Conservation (phyloP, 345 rosid species). For the Cardamine chenopodiifolia region DNA sequence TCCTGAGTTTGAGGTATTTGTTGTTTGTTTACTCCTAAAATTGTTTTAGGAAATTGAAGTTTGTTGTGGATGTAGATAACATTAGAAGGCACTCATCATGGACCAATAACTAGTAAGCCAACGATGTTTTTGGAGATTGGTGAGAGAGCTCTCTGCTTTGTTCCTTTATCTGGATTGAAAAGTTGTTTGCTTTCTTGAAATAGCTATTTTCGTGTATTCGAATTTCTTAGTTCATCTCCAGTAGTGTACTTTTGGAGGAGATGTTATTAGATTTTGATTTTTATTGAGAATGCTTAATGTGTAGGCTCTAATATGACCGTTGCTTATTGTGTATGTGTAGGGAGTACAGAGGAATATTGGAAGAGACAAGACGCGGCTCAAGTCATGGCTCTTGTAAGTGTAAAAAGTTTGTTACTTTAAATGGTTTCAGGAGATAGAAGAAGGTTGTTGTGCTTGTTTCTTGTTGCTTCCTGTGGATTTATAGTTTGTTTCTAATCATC, state of each 20-base stretch:
- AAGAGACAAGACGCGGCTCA: constrained; percentile 83
- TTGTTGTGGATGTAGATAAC: constrained; percentile 57
- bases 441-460: constrained; percentile 5
- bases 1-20: constrained; percentile 89
- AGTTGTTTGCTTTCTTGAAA: not conserved
- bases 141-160: constrained; percentile 33
- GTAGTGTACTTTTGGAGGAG: not conserved
- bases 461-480: not conserved
- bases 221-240: not conserved
- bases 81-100: constrained; percentile 95
- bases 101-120: constrained; percentile 79
- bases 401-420: constrained; percentile 4
- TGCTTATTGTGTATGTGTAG: constrained; percentile 44
- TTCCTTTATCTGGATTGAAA: too few relatives aligned
- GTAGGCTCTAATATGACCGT: not conserved
- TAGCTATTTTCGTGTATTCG: not conserved
- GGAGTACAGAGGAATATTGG: constrained; percentile 92
- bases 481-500: not conserved
- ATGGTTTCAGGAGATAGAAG: not conserved
- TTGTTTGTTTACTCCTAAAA: not conserved
- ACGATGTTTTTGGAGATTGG: constrained; percentile 95
- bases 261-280: not conserved
- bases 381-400: constrained; percentile 80
- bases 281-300: not conserved
- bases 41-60: not conserved